Conservation (phyloP, 257 asterid species). For the Salvia miltiorrhiza region DNA sequence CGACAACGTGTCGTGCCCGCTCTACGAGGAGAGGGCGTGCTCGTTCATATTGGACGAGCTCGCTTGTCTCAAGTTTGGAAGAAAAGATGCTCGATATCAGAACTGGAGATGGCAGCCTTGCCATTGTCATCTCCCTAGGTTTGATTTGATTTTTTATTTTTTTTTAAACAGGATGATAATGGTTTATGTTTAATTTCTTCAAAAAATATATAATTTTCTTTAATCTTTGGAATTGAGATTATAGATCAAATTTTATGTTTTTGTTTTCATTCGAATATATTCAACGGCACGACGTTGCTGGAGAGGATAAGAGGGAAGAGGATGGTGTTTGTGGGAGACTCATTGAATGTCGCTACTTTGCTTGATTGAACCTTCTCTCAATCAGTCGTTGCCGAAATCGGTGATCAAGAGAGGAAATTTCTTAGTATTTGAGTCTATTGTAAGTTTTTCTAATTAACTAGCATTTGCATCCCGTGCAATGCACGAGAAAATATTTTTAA, state of each 20-base stretch:
- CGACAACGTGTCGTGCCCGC: conserved; percentile 36
- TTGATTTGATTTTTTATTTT: too few species aligned
- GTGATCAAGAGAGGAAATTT: conserved; percentile 21
- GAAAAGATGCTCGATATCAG: conserved; percentile 46
- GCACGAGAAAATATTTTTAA: too few species aligned
- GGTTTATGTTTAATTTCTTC: too few species aligned
- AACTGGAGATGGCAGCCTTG: conserved; percentile 70
- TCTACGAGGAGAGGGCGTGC: conserved; percentile 44
- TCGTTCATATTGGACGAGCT: conserved; percentile 35
- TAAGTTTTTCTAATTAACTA: conserved; percentile 23
- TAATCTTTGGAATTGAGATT: too few species aligned
- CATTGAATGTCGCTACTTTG: conserved; percentile 54
- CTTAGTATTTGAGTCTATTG: conserved; percentile 26
- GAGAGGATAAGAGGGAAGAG: conserved; percentile 44
- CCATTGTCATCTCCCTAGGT: conserved; percentile 49
- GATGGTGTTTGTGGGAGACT: conserved; percentile 20
- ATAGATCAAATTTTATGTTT: too few species aligned
- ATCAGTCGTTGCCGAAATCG: conserved; percentile 22
- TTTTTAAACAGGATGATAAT: too few species aligned
- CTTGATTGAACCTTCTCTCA: conserved; percentile 39
- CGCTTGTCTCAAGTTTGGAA: conserved; percentile 48
- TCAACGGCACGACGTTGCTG: conserved; percentile 37
- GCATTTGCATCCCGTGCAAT: too few species aligned
- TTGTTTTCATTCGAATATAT: conserved; percentile 21
- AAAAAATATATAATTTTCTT: too few species aligned